Conservation (phyloP, 208 protist species). For the Trypanosomatidae sp. region DNA sequence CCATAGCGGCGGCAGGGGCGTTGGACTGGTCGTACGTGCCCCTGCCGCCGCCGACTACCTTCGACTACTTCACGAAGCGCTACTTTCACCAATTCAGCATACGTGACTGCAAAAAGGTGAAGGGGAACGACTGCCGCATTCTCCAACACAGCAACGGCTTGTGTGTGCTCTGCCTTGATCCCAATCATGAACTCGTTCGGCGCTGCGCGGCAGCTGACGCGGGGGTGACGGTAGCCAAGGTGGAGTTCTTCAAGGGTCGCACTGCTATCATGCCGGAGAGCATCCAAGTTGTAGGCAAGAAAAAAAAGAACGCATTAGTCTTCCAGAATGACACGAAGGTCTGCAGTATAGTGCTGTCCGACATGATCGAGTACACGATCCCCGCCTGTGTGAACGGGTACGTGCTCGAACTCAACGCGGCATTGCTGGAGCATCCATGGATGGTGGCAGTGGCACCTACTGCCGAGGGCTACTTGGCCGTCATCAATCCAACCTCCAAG, state of each 20-base stretch:
- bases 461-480: conserved; percentile 70
- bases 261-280: conserved; percentile 39
- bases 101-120: conserved; percentile 58
- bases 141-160: conserved; percentile 89
- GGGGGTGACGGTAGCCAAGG: conserved; percentile 12
- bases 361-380: conserved; percentile 54
- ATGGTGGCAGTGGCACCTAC: conserved; percentile 58
- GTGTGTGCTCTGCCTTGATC: conserved; percentile 77
- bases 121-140: conserved; percentile 70
- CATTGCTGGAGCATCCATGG: conserved; percentile 49
- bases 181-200: conserved; percentile 47
- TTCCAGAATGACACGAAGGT: conserved; percentile 83
- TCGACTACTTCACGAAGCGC: conserved; percentile 80
- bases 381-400: conserved; percentile 82
- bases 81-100: conserved; percentile 83
- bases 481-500: conserved; percentile 72
- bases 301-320: conserved; percentile 81
- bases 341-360: conserved; percentile 52
- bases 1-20: neutral
- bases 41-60: conserved; percentile 35
- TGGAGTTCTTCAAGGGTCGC: conserved; percentile 43
- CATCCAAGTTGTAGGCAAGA: conserved; percentile 77
- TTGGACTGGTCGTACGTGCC: conserved; percentile 27
- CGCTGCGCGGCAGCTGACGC: conserved; percentile 5
- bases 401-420: conserved; percentile 77